Percentiles rank a stretch among this genome's conserved stretches.
phyloP scores from a whole-genome alignment of 495 filamentous ascomycete species.

The Aspergillus wentii region DNA sequence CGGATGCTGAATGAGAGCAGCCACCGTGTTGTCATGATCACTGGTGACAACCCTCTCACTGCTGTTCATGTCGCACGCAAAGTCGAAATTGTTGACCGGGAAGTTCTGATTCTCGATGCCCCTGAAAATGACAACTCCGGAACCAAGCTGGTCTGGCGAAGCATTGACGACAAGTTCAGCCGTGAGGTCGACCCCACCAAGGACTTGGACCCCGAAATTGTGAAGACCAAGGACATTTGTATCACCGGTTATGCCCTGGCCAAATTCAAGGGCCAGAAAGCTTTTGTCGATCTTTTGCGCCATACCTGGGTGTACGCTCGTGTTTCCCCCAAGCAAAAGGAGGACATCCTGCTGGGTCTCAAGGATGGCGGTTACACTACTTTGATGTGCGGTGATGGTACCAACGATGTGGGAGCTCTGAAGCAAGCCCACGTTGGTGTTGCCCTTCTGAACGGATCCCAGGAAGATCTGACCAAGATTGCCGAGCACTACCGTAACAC shows the following conservation, averaged over 20 bases:
- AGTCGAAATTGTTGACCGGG: constrained; percentile 96
- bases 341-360: constrained; percentile 92
- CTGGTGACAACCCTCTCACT: constrained; percentile 95
- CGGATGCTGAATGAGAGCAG: constrained; percentile 98
- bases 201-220: constrained; percentile 73
- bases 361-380: constrained; percentile 97
- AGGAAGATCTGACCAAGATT: constrained; percentile 84
- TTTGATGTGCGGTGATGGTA: constrained; percentile 97
- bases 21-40: constrained; percentile 99
- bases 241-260: constrained; percentile 91
- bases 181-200: constrained; percentile 84
- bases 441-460: constrained; percentile 90
- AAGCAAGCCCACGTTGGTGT: constrained; percentile 99
- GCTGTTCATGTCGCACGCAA: constrained; percentile 92
- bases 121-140: constrained; percentile 86
- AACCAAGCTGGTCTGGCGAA: constrained; percentile 85
- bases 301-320: constrained; percentile 98
- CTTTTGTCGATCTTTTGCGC: constrained; percentile 68
- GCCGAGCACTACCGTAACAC: constrained; percentile 87
- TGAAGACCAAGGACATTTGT: constrained; percentile 87
- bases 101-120: constrained; percentile 89
- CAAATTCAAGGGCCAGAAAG: constrained; percentile 77
- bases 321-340: constrained; percentile 97
- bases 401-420: constrained; percentile 95
- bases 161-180: constrained; percentile 82